These are phyloP conservation scores for Diospyros lotus DNA, from an alignment of 148 eudicot genomes.

Conservation along the genomic window DNA sequence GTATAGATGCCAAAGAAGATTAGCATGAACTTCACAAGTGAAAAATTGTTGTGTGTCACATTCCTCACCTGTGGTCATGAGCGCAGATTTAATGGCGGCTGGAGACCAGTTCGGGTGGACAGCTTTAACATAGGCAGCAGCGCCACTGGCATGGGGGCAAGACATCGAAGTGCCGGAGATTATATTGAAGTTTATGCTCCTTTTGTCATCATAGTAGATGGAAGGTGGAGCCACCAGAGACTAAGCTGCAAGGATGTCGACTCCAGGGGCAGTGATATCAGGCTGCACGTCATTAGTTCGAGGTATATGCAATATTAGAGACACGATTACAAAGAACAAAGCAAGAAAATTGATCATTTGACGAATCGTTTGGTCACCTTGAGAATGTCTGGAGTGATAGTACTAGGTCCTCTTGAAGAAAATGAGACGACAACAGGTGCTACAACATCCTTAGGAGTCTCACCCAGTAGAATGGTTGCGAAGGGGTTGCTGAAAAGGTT, in stretches of 20 bases:
- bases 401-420: slow-evolving; percentile 17
- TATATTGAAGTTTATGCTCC: slow-evolving; percentile 10
- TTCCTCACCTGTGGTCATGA: slow-evolving; percentile 14
- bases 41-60: neutral
- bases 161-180: slow-evolving; percentile 21
- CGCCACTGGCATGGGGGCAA: slow-evolving; percentile 14
- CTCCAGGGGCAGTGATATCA: slow-evolving; percentile 11
- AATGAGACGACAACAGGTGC: slow-evolving; percentile 11
- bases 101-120: slow-evolving; percentile 17
- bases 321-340: neutral
- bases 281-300: slow-evolving; percentile 3
- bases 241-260: slow-evolving; percentile 8
- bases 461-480: slow-evolving; percentile 4
- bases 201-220: neutral
- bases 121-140: slow-evolving; percentile 15
- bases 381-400: slow-evolving; percentile 9
- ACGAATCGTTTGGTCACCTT: neutral
- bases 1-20: too few relatives aligned
- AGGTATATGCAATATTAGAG: neutral
- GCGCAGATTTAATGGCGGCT: slow-evolving; percentile 16
- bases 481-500: neutral
- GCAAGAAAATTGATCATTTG: neutral
- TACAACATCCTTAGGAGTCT: neutral
- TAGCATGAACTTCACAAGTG: neutral
- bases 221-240: slow-evolving; percentile 1